Percentiles rank a stretch among this genome's conserved stretches.
Evolutionary conservation across 2,329 filamentous ascomycete species (phyloP).

Genomic region (Talaromyces sp.): DNA sequence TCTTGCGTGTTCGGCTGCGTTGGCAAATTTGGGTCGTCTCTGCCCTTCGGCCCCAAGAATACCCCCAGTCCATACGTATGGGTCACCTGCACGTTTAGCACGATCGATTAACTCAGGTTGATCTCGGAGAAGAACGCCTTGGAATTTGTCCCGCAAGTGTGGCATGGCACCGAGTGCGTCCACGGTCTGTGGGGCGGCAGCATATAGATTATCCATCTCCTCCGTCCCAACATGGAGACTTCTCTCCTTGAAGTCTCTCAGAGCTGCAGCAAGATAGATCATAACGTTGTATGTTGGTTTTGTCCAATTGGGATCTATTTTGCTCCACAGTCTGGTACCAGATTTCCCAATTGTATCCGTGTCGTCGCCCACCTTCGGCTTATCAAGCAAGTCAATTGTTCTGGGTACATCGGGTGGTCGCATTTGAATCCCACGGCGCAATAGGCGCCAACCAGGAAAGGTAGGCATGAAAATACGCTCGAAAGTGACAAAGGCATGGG

Average conservation of each 20-base stretch:
- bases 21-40: constrained; percentile 9
- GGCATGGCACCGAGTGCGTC: constrained; percentile 34
- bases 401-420: constrained; percentile 24
- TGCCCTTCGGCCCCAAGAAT: constrained; percentile 25
- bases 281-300: constrained; percentile 42
- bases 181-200: constrained; percentile 32
- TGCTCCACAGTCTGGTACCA: constrained; percentile 29
- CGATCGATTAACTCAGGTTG: constrained; percentile 22
- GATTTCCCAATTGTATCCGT: constrained; percentile 25
- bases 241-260: constrained; percentile 31
- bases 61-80: constrained; percentile 32
- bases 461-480: constrained; percentile 72
- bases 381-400: constrained; percentile 29
- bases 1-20: not conserved
- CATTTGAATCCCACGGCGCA: constrained; percentile 28
- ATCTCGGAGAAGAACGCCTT: constrained; percentile 35
- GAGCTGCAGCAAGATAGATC: constrained; percentile 37
- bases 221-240: constrained; percentile 29
- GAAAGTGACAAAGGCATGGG: constrained; percentile 63
- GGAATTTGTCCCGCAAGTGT: constrained; percentile 34
- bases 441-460: constrained; percentile 66
- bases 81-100: constrained; percentile 11
- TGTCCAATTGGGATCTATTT: constrained; percentile 35
- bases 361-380: constrained; percentile 16
- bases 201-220: constrained; percentile 24